phyloP scores from a whole-genome alignment of 257 asterid genomes.

The Nicotiana knightiana region DNA sequence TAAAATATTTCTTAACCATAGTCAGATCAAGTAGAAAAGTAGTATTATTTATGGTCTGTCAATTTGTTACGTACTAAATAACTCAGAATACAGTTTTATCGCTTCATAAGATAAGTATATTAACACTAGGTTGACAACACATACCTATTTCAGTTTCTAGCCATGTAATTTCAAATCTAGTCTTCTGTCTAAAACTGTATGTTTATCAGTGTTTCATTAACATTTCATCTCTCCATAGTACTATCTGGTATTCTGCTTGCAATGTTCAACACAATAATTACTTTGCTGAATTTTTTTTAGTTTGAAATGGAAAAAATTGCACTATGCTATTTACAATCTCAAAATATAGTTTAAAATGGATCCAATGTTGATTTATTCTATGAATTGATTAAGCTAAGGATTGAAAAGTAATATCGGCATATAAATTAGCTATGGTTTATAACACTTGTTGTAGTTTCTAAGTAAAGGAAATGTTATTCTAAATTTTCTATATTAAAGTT shows the following conservation, averaged over 20 bases:
- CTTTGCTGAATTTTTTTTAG: not conserved
- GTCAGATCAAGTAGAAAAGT: not conserved
- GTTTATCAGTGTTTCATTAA: not conserved
- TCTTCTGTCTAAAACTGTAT: not conserved
- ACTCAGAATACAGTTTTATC: not conserved
- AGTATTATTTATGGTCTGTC: not conserved
- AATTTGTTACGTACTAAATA: not conserved
- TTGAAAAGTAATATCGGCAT: not conserved
- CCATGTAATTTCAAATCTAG: not conserved
- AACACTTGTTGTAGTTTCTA: not conserved
- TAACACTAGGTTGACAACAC: no score
- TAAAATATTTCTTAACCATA: not conserved
- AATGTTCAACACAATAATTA: not conserved
- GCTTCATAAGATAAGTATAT: no score
- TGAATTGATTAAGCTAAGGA: not conserved
- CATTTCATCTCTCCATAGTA: not conserved
- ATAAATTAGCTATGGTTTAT: not conserved
- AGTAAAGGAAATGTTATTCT: not conserved
- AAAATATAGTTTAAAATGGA: not conserved
- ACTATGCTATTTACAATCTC: not conserved
- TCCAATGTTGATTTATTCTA: not conserved
- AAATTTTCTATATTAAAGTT: not conserved
- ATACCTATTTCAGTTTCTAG: not conserved
- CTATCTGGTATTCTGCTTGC: not conserved
- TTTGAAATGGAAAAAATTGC: not conserved